Evolutionary conservation across 805 yeast genomes (phyloP), one percentile per base, ranked within the genome.

Genomic region (Cyberlindnera sargentensis): DNA sequence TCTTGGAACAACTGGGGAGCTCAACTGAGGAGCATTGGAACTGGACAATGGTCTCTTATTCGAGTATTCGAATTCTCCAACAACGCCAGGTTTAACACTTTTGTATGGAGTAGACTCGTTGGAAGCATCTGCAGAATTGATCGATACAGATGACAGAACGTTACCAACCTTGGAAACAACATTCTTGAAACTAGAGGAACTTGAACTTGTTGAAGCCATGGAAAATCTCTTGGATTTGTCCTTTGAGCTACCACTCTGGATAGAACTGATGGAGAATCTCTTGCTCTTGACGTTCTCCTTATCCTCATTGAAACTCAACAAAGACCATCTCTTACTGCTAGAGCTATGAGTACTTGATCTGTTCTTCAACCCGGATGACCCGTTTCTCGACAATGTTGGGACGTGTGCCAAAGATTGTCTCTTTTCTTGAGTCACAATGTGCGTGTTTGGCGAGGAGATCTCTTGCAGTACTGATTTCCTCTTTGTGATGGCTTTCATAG

Each of bases 251-350:
- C 56, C 42, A 7, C 55, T 52, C 6, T 54, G 51, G 3, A 36
- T 42, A 1, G 60, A 56, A 4, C 51, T 42, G 1, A 54, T 51
- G 1, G 60, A 56, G 35, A 52, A 51, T 42, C 60, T 47, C 41
- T 56, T 56, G 10, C 30, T 34, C 28, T 26, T 42, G 23, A 45
- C 34, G 32, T 45, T 52, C 26, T 52, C 56, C 39, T 52, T 52
- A 30, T 55, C 57, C 4, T 47, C 52, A 9, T 47, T 48, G 24
- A 57, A 56, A 3, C 59, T 54, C n/a, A 57, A 27, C 20, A 57
- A 28, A 3, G 61, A 57, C 60, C 60, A 57, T 55, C 61, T 56
- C 38, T 57, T 57, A 40, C 35, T 50, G 51, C 5, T 55, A 51
- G 34, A 41, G 48, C 41, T 38, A 28, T 38, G 41, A 15, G 51